Evolutionary conservation across 108 stramenopile genomes (phyloP).

Genomic region (Mediolabrus comicus): DNA sequence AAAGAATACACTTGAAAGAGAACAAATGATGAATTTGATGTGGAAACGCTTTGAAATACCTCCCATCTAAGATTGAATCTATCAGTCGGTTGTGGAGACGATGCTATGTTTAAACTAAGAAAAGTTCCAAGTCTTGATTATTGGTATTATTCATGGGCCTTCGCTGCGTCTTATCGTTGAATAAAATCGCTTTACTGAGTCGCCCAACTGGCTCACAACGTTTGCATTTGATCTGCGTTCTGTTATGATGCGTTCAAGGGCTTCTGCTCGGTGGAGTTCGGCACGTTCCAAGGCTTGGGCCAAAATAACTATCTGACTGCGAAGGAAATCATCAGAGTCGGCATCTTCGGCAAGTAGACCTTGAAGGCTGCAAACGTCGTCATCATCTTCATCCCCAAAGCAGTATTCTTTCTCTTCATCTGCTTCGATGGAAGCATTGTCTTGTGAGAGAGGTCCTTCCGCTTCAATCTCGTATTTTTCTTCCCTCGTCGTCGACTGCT

Average conservation of each 20-base stretch:
- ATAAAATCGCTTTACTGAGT: slow-evolving; percentile 75
- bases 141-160: background rate
- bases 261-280: slow-evolving; percentile 64
- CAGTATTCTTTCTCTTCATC: slow-evolving; percentile 40
- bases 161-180: slow-evolving; percentile 53
- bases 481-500: background rate
- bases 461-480: slow-evolving; percentile 1
- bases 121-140: background rate
- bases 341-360: slow-evolving; percentile 32
- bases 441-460: slow-evolving; percentile 22
- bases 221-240: slow-evolving; percentile 69
- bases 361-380: slow-evolving; percentile 15
- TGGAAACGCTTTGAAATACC: background rate
- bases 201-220: slow-evolving; percentile 59
- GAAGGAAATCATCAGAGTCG: slow-evolving; percentile 53
- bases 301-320: slow-evolving; percentile 59
- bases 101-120: slow-evolving; percentile 4
- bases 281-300: slow-evolving; percentile 71
- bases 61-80: background rate
- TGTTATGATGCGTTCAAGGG: slow-evolving; percentile 56
- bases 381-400: slow-evolving; percentile 21
- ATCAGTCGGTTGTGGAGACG: background rate
- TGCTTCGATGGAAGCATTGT: background rate
- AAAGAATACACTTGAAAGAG: slow-evolving; percentile 1
- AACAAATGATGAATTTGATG: background rate